Percentiles rank a stretch among this genome's conserved stretches.
These are phyloP conservation scores for Hapsidospora chrysogenum DNA, from an alignment of 495 filamentous ascomycete genomes.

Conservation along the genomic window DNA sequence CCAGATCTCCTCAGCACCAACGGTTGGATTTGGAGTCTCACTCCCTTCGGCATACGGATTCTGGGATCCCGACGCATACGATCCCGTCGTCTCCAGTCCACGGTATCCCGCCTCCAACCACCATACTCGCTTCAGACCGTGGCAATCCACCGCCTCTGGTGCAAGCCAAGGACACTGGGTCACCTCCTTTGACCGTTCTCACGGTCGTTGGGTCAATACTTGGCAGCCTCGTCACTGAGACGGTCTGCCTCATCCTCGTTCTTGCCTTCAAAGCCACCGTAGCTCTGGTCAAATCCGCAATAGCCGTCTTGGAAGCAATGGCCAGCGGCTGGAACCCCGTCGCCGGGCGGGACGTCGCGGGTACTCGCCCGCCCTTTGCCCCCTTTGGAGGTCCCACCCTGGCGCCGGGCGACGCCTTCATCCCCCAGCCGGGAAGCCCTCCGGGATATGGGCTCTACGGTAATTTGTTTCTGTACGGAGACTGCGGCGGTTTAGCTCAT, in stretches of 20 bases:
- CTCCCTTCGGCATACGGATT: no score
- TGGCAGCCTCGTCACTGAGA: constrained; percentile 2
- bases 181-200: neutral
- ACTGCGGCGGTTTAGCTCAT: no score
- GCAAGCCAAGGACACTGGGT: no score
- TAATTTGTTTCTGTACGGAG: neutral
- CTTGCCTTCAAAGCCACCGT: neutral
- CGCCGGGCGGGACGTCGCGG: constrained; percentile 10
- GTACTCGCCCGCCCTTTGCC: constrained; percentile 6
- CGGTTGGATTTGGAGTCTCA: no score
- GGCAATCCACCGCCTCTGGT: no score
- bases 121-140: no score
- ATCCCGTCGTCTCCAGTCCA: no score
- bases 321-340: constrained; percentile 11
- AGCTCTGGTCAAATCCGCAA: neutral
- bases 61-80: no score
- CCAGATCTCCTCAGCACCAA: no score
- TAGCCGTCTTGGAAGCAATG: no score
- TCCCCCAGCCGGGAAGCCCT: constrained; percentile 1
- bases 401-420: constrained; percentile 3
- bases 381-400: constrained; percentile 1
- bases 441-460: neutral
- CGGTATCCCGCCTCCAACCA: no score
- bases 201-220: constrained; percentile 1
- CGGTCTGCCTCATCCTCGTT: neutral